Conservation (phyloP, 139 green algal species). For the Auxenochlorella pyrenoidosa region DNA sequence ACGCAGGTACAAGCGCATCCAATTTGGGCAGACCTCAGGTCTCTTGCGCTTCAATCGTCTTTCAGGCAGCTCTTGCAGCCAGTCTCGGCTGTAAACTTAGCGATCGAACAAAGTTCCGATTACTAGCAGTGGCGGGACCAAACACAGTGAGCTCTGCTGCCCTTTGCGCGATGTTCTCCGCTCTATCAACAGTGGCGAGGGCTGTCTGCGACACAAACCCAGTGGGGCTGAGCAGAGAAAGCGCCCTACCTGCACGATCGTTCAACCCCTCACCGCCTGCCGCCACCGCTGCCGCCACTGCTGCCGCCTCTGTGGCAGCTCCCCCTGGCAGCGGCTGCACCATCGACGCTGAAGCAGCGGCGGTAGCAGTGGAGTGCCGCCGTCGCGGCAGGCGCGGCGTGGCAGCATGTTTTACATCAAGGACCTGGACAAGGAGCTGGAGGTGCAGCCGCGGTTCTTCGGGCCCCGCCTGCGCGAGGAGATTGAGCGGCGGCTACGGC, state of each 20-base stretch:
- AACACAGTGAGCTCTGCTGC: too few species aligned
- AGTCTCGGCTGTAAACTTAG: background rate
- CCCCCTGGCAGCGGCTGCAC: background rate
- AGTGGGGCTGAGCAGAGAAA: background rate
- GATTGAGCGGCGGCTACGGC: conserved; percentile 6
- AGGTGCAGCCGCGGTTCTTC: conserved; percentile 83
- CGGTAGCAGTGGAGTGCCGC: background rate
- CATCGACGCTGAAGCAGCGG: background rate
- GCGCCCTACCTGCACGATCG: background rate
- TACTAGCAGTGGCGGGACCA: too few species aligned
- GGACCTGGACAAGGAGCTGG: conserved; percentile 72
- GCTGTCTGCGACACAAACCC: too few species aligned
- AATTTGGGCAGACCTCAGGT: too few species aligned
- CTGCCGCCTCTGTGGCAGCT: too few species aligned
- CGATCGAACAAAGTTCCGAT: background rate
- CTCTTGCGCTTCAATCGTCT: too few species aligned
- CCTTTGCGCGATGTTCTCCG: too few species aligned
- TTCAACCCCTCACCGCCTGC: background rate
- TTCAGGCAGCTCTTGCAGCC: too few species aligned
- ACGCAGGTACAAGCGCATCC: too few species aligned
- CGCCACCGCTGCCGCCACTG: background rate
- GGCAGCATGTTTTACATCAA: conserved; percentile 87
- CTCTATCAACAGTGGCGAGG: too few species aligned
- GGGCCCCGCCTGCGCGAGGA: conserved; percentile 70
- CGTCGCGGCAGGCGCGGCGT: background rate